Evolutionary conservation across 2,329 filamentous ascomycete species (phyloP).

Genomic region (Ophiosphaerella herpotricha): DNA sequence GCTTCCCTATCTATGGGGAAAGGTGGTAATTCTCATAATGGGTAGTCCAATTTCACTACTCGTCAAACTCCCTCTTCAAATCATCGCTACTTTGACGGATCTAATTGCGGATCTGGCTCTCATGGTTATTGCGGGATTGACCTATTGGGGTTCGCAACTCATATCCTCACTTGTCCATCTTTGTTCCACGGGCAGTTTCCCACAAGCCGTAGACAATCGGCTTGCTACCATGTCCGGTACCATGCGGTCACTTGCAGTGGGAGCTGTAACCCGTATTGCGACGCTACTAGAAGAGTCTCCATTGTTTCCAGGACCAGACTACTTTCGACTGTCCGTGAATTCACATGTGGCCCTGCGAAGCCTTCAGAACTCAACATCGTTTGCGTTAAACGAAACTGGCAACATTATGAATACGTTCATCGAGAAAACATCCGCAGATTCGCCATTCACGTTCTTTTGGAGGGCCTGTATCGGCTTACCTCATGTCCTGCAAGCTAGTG

Average conservation of each 20-base stretch:
- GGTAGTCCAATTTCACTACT: constrained; percentile 74
- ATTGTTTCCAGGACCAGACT: constrained; percentile 35
- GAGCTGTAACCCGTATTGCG: constrained; percentile 41
- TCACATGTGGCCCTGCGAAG: constrained; percentile 45
- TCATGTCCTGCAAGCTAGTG: constrained; percentile 6
- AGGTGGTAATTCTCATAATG: constrained; percentile 77
- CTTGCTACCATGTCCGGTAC: constrained; percentile 31
- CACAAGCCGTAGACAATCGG: constrained; percentile 18
- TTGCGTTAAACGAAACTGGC: constrained; percentile 38
- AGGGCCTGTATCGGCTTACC: constrained; percentile 24
- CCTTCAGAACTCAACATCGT: constrained; percentile 44
- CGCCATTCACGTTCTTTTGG: constrained; percentile 17
- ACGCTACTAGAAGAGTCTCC: constrained; percentile 34
- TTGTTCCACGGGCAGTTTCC: constrained; percentile 23
- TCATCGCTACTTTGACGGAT: constrained; percentile 75
- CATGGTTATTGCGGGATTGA: constrained; percentile 62
- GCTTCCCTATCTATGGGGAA: constrained; percentile 89
- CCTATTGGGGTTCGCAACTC: constrained; percentile 45
- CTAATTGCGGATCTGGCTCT: constrained; percentile 76
- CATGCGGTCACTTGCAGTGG: constrained; percentile 41
- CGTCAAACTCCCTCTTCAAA: constrained; percentile 70
- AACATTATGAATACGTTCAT: constrained; percentile 27
- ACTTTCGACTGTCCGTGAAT: constrained; percentile 43
- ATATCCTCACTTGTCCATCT: constrained; percentile 29
- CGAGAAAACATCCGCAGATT: constrained; percentile 31